Percentiles rank a stretch among this genome's conserved stretches.
phyloP scores from a whole-genome alignment of 257 asterid genomes.

The Thymus mandschuricus region DNA sequence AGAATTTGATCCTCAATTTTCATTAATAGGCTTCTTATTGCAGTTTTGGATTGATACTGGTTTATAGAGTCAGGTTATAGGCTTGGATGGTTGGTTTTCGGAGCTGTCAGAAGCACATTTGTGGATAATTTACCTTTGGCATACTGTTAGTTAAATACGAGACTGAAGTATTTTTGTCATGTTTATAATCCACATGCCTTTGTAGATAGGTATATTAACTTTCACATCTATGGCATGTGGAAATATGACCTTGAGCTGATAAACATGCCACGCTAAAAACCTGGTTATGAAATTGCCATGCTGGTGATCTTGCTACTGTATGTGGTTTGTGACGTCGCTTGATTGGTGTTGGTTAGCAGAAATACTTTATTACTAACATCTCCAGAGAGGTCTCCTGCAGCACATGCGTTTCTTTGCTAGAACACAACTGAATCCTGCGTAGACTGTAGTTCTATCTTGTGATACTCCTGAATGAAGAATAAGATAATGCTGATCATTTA shows the following conservation, averaged over 20 bases:
- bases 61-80: constrained; percentile 7
- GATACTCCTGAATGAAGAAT: not conserved
- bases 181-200: constrained; percentile 16
- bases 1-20: not conserved
- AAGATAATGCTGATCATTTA: no score
- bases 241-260: not conserved
- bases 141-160: not conserved
- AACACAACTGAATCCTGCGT: not conserved
- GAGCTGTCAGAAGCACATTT: not conserved
- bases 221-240: constrained; percentile 1
- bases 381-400: not conserved
- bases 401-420: not conserved
- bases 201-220: not conserved
- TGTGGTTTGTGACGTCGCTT: not conserved
- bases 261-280: not conserved
- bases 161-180: not conserved
- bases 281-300: not conserved
- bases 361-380: not conserved
- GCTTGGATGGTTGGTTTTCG: not conserved
- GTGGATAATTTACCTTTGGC: not conserved
- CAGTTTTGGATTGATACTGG: not conserved
- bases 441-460: constrained; percentile 2
- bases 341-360: not conserved
- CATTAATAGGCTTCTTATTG: not conserved
- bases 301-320: not conserved